phyloP scores from a whole-genome alignment of 352 stramenopile genomes.

The Chrysophaeum taylorii region DNA sequence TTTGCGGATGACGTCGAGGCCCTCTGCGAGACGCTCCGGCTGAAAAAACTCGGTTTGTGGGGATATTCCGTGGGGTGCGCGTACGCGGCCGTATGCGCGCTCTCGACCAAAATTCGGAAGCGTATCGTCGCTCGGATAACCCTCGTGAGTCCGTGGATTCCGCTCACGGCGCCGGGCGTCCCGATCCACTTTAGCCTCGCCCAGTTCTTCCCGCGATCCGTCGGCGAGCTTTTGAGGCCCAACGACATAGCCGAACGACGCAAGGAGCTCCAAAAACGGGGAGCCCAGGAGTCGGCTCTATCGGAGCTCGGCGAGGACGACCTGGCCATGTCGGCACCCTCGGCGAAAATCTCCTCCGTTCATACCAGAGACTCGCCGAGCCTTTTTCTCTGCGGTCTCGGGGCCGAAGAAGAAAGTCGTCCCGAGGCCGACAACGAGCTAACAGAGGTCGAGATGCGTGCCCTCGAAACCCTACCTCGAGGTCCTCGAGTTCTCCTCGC shows the following conservation, averaged over 20 bases:
- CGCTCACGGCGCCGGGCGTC: not conserved
- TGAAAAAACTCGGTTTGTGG: not conserved
- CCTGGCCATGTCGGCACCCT: not conserved
- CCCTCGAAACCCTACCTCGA: not conserved
- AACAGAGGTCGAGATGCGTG: not conserved
- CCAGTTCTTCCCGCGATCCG: not conserved
- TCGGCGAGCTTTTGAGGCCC: not conserved
- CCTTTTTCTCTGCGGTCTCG: not conserved
- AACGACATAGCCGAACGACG: not conserved
- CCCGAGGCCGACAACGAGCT: not conserved
- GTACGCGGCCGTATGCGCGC: not conserved
- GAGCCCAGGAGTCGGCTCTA: no score
- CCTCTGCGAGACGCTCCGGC: not conserved
- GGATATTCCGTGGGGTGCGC: constrained; percentile 1
- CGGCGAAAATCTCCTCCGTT: no score
- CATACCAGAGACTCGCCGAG: no score
- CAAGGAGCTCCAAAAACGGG: not conserved
- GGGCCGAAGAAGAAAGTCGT: not conserved
- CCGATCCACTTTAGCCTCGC: not conserved
- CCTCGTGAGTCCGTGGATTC: not conserved
- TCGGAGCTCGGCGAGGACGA: no score
- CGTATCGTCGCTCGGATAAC: not conserved
- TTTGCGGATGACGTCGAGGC: constrained; percentile 1
- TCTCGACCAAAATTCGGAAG: not conserved
- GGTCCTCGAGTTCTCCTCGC: not conserved